phyloP scores from a whole-genome alignment of 371 early-diverging fungal species.

The Mortierella sp. region DNA sequence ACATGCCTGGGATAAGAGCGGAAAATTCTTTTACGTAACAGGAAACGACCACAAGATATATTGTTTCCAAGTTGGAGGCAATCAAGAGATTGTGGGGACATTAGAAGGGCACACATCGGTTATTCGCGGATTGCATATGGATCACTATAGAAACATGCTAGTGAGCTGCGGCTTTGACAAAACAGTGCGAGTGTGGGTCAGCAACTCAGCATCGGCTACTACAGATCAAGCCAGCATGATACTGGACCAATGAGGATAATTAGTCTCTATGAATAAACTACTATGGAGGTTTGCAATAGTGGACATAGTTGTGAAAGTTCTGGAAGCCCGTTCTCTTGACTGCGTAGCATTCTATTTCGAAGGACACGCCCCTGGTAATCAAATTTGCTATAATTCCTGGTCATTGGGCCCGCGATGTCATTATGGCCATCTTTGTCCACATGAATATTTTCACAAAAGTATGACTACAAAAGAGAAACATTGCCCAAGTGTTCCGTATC shows the following conservation, averaged over 20 bases:
- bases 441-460: too few species aligned
- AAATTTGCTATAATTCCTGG: too few species aligned
- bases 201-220: background rate
- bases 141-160: conserved; percentile 53
- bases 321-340: too few species aligned
- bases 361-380: too few species aligned
- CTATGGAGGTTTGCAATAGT: too few species aligned
- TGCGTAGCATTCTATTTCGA: too few species aligned
- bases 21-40: conserved; percentile 75
- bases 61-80: conserved; percentile 72
- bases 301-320: too few species aligned
- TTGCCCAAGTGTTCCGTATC: too few species aligned
- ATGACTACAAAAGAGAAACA: too few species aligned
- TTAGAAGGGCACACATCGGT: conserved; percentile 68
- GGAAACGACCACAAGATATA: conserved; percentile 75
- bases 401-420: too few species aligned
- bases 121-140: conserved; percentile 62
- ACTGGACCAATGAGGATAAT: background rate
- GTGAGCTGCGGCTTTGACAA: conserved; percentile 68
- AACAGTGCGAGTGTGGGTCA: conserved; percentile 63
- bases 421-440: too few species aligned
- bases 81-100: conserved; percentile 61
- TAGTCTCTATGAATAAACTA: background rate
- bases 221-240: background rate
- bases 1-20: conserved; percentile 74